Conservation (phyloP, 139 green algal genomes). For the Ettlia oleoabundans region DNA sequence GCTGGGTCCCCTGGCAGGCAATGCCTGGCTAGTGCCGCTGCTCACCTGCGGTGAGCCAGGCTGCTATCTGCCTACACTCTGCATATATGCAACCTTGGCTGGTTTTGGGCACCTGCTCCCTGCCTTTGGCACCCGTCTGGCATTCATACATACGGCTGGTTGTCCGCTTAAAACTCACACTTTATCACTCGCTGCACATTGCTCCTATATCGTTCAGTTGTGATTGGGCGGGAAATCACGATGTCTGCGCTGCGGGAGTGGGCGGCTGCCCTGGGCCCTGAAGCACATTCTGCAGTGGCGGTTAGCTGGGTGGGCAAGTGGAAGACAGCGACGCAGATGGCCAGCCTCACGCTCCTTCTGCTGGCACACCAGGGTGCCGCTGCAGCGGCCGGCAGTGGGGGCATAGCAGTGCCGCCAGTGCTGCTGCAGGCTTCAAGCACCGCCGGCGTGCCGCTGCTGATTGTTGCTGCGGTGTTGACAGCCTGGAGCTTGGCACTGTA, state of each 20-base stretch:
- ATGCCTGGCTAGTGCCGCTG: conserved; percentile 78
- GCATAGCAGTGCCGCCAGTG: background rate
- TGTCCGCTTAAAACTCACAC: background rate
- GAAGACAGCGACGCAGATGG: conserved; percentile 91
- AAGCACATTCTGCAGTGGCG: conserved; percentile 79
- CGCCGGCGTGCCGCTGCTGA: conserved; percentile 67
- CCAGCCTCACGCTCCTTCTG: conserved; percentile 64
- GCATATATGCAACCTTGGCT: background rate
- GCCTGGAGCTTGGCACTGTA: conserved; percentile 50
- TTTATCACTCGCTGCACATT: background rate
- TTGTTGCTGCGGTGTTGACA: conserved; percentile 74
- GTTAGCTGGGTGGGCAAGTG: conserved; percentile 87
- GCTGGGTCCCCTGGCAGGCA: conserved; percentile 66
- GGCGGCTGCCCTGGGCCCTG: conserved; percentile 76
- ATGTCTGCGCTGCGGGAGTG: conserved; percentile 94
- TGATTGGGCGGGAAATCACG: conserved; percentile 92
- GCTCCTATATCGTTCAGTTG: conserved; percentile 56
- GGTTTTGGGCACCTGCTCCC: background rate
- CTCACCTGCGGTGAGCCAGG: conserved; percentile 52
- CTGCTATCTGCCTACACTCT: background rate
- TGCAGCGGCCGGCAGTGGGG: background rate
- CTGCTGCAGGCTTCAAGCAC: conserved; percentile 29
- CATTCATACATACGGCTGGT: background rate
- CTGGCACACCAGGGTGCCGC: conserved; percentile 50
- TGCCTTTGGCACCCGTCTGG: background rate